Evolutionary conservation across 129 eudicot genomes (phyloP).

Genomic region (Pittosporum tobira): DNA sequence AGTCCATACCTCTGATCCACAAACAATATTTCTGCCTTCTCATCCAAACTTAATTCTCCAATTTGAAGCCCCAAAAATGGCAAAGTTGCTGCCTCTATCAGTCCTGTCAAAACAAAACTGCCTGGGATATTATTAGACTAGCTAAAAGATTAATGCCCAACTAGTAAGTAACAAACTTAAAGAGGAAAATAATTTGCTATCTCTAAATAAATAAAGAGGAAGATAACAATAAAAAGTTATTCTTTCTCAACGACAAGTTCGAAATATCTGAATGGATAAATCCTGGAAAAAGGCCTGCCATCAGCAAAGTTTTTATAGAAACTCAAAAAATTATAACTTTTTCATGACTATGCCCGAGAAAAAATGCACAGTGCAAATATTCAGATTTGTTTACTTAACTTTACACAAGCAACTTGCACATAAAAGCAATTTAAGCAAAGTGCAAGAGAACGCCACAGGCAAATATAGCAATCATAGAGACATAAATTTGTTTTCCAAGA

Average conservation of each 20-base stretch:
- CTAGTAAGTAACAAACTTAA: background rate
- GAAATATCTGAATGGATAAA: background rate
- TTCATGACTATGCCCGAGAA: background rate
- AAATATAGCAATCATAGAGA: constrained; percentile 8
- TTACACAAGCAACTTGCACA: background rate
- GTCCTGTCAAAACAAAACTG: constrained; percentile 99
- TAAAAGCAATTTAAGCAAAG: background rate
- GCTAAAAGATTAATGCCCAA: background rate
- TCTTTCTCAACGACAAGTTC: background rate
- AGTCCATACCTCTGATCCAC: constrained; percentile 66
- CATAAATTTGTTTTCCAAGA: background rate
- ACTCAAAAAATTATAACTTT: background rate
- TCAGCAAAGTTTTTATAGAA: background rate
- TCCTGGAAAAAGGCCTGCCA: background rate
- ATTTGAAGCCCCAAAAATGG: constrained; percentile 59
- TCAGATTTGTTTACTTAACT: background rate
- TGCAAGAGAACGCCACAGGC: background rate
- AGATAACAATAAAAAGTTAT: background rate
- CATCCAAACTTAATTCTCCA: constrained; percentile 65
- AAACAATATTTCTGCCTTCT: constrained; percentile 77
- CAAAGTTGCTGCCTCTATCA: constrained; percentile 65
- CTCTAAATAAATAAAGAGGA: background rate
- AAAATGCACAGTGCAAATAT: background rate
- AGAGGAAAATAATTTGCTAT: background rate
- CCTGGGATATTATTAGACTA: constrained; percentile 57